Evolutionary conservation across 352 stramenopile genomes (phyloP).

Genomic region (Saprolegnia diclina): DNA sequence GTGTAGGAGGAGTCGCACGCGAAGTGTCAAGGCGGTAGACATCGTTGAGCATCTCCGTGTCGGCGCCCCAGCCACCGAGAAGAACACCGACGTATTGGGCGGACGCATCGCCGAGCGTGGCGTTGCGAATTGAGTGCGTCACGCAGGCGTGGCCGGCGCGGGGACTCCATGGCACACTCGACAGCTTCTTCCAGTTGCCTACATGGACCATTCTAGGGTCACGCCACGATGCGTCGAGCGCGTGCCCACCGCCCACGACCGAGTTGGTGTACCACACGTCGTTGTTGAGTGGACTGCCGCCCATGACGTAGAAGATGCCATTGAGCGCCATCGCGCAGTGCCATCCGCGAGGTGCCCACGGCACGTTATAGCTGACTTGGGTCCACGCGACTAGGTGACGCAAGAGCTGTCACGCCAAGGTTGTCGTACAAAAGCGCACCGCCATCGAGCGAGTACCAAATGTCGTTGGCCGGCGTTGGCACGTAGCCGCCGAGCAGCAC

Average conservation of each 20-base stretch:
- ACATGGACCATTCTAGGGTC: not conserved
- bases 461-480: conserved; percentile 63
- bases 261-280: conserved; percentile 69
- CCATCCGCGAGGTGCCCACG: conserved; percentile 61
- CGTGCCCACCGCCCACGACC: conserved; percentile 36
- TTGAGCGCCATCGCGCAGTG: conserved; percentile 67
- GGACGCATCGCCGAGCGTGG: conserved; percentile 47
- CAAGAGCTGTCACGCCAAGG: not conserved
- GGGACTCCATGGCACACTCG: conserved; percentile 43
- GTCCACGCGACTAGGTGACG: conserved; percentile 40
- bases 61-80: conserved; percentile 51
- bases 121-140: conserved; percentile 44
- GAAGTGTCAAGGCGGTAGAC: conserved; percentile 59
- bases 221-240: not conserved
- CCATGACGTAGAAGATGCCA: conserved; percentile 57
- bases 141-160: conserved; percentile 56
- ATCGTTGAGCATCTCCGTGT: conserved; percentile 54
- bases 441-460: conserved; percentile 64
- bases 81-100: conserved; percentile 50
- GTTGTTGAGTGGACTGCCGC: conserved; percentile 72
- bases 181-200: conserved; percentile 44
- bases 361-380: conserved; percentile 34
- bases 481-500: conserved; percentile 64
- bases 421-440: conserved; percentile 30
- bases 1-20: conserved; percentile 14